A percentile compares a stretch with the other conserved stretches of the same genome.
phyloP scores from a whole-genome alignment of 176 grass and related monocot genomes.

The Oryza meridionalis region DNA sequence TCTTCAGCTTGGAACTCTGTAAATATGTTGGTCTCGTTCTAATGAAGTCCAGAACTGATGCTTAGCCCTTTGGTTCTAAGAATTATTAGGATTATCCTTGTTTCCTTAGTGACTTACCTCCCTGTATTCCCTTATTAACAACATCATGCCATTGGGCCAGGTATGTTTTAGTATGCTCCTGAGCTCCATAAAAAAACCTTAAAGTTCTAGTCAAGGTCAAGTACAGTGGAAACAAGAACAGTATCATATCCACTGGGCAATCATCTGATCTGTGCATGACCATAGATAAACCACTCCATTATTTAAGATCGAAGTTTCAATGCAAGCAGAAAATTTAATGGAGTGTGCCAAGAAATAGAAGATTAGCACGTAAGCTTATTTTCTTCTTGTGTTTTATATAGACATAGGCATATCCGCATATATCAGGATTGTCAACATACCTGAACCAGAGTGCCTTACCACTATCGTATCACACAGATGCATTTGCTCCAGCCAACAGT shows the following conservation, averaged over 20 bases:
- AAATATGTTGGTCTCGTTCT: background rate
- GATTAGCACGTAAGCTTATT: background rate
- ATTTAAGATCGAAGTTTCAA: background rate
- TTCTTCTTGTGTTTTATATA: slow-evolving; percentile 9
- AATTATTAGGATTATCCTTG: no score
- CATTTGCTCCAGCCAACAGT: background rate
- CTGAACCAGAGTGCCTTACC: slow-evolving; percentile 3
- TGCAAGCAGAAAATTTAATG: background rate
- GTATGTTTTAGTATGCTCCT: slow-evolving; percentile 1
- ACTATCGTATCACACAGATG: slow-evolving; percentile 3
- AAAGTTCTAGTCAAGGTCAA: background rate
- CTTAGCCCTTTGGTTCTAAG: no score
- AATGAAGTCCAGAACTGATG: no score
- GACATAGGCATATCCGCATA: slow-evolving; percentile 7
- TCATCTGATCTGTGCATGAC: background rate
- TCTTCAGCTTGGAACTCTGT: no score
- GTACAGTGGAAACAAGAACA: background rate
- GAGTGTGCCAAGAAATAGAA: background rate
- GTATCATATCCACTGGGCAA: background rate
- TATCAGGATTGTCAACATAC: slow-evolving; percentile 20
- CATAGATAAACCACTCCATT: background rate
- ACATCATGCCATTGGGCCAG: background rate
- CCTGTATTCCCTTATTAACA: slow-evolving; percentile 3
- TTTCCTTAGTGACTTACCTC: background rate
- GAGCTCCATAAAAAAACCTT: background rate